Conservation (phyloP, 2,329 filamentous ascomycete genomes). For the Phyllosticta citrichinensis region DNA sequence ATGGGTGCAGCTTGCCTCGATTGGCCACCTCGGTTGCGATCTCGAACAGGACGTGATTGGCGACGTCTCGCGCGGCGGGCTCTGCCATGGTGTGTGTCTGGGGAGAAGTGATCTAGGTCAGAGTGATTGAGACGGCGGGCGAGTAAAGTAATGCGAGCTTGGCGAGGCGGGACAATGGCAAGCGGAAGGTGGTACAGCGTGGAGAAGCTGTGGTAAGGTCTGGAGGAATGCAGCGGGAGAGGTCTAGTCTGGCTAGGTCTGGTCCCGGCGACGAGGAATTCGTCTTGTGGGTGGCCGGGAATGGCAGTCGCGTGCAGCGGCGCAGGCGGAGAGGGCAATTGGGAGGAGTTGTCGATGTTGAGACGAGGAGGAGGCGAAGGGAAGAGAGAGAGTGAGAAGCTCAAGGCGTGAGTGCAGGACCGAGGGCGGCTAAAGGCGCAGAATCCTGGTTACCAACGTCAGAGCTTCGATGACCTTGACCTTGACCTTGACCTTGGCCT, state of each 20-base stretch:
- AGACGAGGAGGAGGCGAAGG: background rate
- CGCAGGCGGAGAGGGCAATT: background rate
- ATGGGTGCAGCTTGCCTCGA: conserved; percentile 52
- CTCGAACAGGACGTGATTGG: conserved; percentile 94
- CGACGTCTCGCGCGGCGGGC: conserved; percentile 54
- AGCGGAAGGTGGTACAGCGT: background rate
- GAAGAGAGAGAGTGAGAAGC: background rate
- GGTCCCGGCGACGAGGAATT: background rate
- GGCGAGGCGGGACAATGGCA: background rate
- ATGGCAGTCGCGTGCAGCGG: background rate
- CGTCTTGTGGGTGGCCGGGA: background rate
- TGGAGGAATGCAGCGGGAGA: conserved; percentile 4
- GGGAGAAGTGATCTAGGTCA: background rate
- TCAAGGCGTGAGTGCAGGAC: conserved; percentile 1
- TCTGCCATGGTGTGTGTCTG: conserved; percentile 3
- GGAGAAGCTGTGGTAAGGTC: background rate
- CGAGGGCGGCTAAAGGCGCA: conserved; percentile 1
- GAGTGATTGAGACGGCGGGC: background rate
- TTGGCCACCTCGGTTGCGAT: conserved; percentile 95
- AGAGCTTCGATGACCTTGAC: background rate
- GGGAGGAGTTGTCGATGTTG: background rate
- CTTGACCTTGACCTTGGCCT: background rate
- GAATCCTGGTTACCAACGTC: conserved; percentile 6
- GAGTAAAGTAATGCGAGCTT: background rate
- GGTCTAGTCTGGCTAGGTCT: background rate